Evolutionary conservation across 2,329 filamentous ascomycete genomes (phyloP).

Genomic region (Blastomyces percursus): DNA sequence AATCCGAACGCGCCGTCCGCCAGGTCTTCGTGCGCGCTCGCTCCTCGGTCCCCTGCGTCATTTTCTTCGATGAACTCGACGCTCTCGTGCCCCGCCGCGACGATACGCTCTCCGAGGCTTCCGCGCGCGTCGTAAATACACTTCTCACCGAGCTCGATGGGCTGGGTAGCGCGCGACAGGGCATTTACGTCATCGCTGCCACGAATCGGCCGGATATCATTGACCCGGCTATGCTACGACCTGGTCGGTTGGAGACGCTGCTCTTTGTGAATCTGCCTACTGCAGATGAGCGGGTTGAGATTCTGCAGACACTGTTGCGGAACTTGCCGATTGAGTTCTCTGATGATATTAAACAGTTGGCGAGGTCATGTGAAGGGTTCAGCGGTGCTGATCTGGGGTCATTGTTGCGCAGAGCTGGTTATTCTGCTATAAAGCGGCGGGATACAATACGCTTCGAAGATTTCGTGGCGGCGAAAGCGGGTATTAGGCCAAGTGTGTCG

Average conservation of each 20-base stretch:
- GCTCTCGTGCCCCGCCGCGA: slow-evolving; percentile 79
- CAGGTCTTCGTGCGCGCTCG: slow-evolving; percentile 85
- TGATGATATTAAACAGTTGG: slow-evolving; percentile 51
- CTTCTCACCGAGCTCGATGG: slow-evolving; percentile 91
- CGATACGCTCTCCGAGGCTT: slow-evolving; percentile 66
- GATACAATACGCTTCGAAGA: slow-evolving; percentile 38
- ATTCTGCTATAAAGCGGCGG: slow-evolving; percentile 43
- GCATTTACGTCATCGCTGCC: slow-evolving; percentile 88
- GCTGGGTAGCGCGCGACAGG: slow-evolving; percentile 58
- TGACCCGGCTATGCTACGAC: slow-evolving; percentile 85
- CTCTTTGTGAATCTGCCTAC: slow-evolving; percentile 82
- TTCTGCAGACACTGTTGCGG: slow-evolving; percentile 56
- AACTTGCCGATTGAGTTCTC: slow-evolving; percentile 43
- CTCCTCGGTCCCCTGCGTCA: slow-evolving; percentile 77
- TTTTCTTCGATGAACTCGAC: slow-evolving; percentile 98
- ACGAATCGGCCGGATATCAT: slow-evolving; percentile 96
- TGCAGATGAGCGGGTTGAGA: slow-evolving; percentile 69
- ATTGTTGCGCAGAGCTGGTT: slow-evolving; percentile 48
- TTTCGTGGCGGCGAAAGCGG: slow-evolving; percentile 31
- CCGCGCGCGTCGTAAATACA: slow-evolving; percentile 84
- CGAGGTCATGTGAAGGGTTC: slow-evolving; percentile 64
- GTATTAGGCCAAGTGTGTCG: slow-evolving; percentile 42
- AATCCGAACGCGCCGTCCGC: slow-evolving; percentile 84
- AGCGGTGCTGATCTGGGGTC: slow-evolving; percentile 57
- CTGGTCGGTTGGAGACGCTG: slow-evolving; percentile 76